Evolutionary conservation across 1,284 basidiomycete genomes (phyloP).

Genomic region (Ustilago xerochloae): DNA sequence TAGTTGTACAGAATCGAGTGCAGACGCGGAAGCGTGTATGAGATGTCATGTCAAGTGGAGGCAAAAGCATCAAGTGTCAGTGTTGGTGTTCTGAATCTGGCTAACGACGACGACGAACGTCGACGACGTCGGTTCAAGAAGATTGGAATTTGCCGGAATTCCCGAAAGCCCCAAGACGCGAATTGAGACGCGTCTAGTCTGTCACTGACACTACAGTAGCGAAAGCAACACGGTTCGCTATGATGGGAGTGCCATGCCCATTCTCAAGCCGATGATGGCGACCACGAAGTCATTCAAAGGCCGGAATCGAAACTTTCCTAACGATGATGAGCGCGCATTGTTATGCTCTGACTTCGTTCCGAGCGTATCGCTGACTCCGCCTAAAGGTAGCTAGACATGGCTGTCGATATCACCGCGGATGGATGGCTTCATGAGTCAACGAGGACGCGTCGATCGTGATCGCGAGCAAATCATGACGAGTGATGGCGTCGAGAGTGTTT

Average conservation of each 20-base stretch:
- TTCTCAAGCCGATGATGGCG: conserved; percentile 18
- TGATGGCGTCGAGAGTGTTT: conserved; percentile 23
- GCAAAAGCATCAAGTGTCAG: conserved; percentile 12
- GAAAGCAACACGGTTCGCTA: conserved; percentile 16
- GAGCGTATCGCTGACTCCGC: not conserved
- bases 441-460: conserved; percentile 17
- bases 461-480: conserved; percentile 26
- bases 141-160: conserved; percentile 18
- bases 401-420: not conserved
- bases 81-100: not conserved
- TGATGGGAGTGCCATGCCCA: conserved; percentile 13
- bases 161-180: conserved; percentile 13
- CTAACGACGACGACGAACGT: too few species aligned
- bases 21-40: not conserved
- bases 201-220: not conserved
- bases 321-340: not conserved
- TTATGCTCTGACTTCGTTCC: too few species aligned
- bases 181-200: conserved; percentile 23
- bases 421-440: conserved; percentile 23
- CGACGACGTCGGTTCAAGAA: conserved; percentile 11
- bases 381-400: not conserved
- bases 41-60: not conserved
- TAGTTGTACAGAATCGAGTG: too few species aligned
- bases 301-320: not conserved
- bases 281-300: not conserved